A percentile compares a stretch with the other conserved stretches of the same genome.
phyloP scores from a whole-genome alignment of 2,329 filamentous ascomycete genomes.

The Fusarium musae region DNA sequence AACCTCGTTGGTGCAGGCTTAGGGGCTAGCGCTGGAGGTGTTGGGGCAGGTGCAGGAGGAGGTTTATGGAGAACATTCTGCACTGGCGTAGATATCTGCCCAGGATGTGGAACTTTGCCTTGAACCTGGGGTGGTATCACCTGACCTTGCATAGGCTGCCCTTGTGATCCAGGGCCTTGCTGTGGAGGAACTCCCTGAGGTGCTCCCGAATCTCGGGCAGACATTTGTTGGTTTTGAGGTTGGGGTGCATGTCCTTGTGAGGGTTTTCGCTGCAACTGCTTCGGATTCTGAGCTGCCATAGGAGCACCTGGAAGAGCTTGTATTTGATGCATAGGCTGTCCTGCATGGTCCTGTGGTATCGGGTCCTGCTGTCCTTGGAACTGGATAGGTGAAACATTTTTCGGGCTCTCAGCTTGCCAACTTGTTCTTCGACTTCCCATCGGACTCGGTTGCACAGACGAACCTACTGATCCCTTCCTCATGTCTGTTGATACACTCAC shows the following conservation, averaged over 20 bases:
- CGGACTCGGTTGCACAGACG: constrained; percentile 32
- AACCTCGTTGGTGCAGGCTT: constrained; percentile 18
- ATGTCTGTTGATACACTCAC: constrained; percentile 22
- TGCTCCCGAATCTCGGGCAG: not conserved
- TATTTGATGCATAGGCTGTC: constrained; percentile 12
- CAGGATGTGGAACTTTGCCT: constrained; percentile 3
- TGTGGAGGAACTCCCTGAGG: constrained; percentile 3
- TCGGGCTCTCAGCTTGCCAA: constrained; percentile 31
- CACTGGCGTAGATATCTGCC: not conserved
- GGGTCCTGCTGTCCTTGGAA: constrained; percentile 21
- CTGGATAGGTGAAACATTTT: constrained; percentile 16
- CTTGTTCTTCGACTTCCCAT: constrained; percentile 38
- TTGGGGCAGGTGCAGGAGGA: not conserved
- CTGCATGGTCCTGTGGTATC: constrained; percentile 3
- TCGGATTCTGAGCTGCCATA: constrained; percentile 15
- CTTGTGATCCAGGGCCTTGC: constrained; percentile 13
- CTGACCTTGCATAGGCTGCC: constrained; percentile 12
- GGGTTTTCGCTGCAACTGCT: constrained; percentile 34
- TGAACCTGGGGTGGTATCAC: constrained; percentile 2
- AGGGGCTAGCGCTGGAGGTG: constrained; percentile 1
- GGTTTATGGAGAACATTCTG: constrained; percentile 15
- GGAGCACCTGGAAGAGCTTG: constrained; percentile 1
- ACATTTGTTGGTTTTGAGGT: constrained; percentile 19
- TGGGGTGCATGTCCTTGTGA: constrained; percentile 24
- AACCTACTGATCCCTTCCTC: constrained; percentile 28